These are phyloP conservation scores for Serpula lacrymans DNA, from an alignment of 768 basidiomycete genomes.

Conservation along the genomic window DNA sequence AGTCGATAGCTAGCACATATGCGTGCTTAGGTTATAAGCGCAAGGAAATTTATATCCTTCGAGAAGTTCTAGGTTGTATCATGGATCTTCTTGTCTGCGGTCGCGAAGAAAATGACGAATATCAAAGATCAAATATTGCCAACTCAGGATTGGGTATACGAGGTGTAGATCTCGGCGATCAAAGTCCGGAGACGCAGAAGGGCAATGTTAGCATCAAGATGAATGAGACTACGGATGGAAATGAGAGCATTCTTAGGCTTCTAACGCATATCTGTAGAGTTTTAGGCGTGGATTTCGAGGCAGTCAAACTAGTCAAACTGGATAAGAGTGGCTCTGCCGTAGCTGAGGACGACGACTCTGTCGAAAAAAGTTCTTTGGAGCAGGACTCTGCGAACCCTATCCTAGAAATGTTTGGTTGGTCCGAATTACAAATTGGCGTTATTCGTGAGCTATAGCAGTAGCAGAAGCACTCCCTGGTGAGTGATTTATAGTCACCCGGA, in stretches of 20 bases:
- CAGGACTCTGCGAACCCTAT: no score
- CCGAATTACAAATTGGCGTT: constrained; percentile 91
- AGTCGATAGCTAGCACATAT: constrained; percentile 71
- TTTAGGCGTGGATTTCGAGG: constrained; percentile 79
- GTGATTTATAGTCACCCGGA: constrained; percentile 15
- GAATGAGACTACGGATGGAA: constrained; percentile 75
- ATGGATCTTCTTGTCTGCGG: constrained; percentile 86
- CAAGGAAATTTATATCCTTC: constrained; percentile 83
- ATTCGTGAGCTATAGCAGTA: constrained; percentile 89
- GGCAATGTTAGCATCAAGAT: constrained; percentile 68
- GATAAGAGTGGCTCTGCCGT: constrained; percentile 16
- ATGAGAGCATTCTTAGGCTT: constrained; percentile 73
- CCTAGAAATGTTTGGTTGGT: constrained; percentile 88
- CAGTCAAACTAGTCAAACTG: constrained; percentile 50
- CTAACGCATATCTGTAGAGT: constrained; percentile 73
- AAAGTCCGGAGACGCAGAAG: constrained; percentile 19
- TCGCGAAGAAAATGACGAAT: constrained; percentile 64
- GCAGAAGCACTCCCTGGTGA: constrained; percentile 88
- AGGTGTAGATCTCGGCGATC: constrained; percentile 35
- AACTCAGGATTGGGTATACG: constrained; percentile 48
- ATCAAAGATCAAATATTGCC: constrained; percentile 32
- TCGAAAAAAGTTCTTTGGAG: no score
- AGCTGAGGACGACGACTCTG: constrained; percentile 39
- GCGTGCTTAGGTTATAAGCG: constrained; percentile 79
- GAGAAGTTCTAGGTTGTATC: constrained; percentile 82